Evolutionary conservation across 371 early-diverging fungal species (phyloP), one percentile per base, ranked within the genome.

Genomic region (Circinella minor): DNA sequence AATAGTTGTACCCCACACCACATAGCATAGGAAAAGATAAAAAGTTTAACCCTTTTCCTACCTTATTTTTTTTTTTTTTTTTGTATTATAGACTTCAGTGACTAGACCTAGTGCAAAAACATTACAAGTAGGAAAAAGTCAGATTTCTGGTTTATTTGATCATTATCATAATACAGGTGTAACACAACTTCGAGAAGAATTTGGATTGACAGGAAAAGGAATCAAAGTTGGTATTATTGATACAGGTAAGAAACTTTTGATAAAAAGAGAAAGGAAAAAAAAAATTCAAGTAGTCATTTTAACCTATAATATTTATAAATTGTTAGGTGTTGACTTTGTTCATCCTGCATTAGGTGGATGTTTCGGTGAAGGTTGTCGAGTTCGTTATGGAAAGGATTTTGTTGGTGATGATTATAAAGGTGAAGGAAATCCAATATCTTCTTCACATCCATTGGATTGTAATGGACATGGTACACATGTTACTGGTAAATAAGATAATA

Each of bases 401-500:
- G 87, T 87, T 36, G 70, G 70, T 4, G 59, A 89, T 43, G 74
- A 72, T 10, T 85, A 79, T 43, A 72, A 65, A 36, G 79, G 79
- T 17, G 70, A 69, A 27, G 66, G 74, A 18, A 20, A 63, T 0
- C 68, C 70, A 5, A 70, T 36, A 14, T 70, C 86, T 1, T 84
- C 77, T 37, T 69, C 70, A 3, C 84, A 88, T 68, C 90, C 89
- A 4, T 78, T 81, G 59, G 88, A 87, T 61, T 91, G 91, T 60
- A 85, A 86, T 34, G 89, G 89, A 5, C 91, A 91, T 74, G 91
- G 91, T 3, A 89, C 90, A 1, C 90, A 90, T 68, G 90, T 90
- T 14, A 79, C 84, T 1, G 83, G 86, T 54, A 86, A 78, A 27
- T 36, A 43, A 61, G 27, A 27, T 27, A 2, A 27, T 27, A 27